These are phyloP conservation scores for Plasmodium vinckei DNA, from an alignment of 169 alveolate genomes.

Conservation along the genomic window DNA sequence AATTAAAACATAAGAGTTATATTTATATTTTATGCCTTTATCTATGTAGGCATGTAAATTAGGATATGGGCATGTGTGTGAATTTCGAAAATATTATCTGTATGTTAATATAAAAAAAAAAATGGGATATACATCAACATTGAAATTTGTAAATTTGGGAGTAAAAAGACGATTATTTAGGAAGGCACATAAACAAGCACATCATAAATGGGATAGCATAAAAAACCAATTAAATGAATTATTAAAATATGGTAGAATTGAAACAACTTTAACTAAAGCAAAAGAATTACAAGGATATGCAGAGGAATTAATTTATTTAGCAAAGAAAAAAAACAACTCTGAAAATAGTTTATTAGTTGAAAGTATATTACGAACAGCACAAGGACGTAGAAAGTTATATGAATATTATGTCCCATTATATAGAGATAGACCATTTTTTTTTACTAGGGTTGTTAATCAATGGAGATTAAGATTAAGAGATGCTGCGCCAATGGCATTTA, in stretches of 20 bases:
- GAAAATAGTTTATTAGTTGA: slow-evolving; percentile 86
- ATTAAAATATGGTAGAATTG: slow-evolving; percentile 86
- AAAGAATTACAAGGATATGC: slow-evolving; percentile 92
- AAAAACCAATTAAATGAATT: slow-evolving; percentile 87
- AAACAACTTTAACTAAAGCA: slow-evolving; percentile 88
- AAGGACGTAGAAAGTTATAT: slow-evolving; percentile 86
- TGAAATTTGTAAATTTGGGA: slow-evolving; percentile 86
- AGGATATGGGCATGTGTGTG: background rate
- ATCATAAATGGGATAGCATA: slow-evolving; percentile 88
- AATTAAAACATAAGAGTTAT: too few relatives aligned
- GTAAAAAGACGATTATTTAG: slow-evolving; percentile 84
- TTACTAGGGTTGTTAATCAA: slow-evolving; percentile 89
- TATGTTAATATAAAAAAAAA: background rate
- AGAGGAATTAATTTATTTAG: slow-evolving; percentile 88
- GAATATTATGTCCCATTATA: slow-evolving; percentile 89
- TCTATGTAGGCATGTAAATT: background rate
- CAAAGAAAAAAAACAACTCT: slow-evolving; percentile 82
- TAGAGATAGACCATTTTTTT: slow-evolving; percentile 85
- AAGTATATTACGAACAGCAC: slow-evolving; percentile 89
- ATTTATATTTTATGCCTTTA: background rate
- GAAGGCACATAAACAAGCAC: slow-evolving; percentile 87
- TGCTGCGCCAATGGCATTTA: slow-evolving; percentile 90
- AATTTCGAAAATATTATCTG: too few relatives aligned
- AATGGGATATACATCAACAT: slow-evolving; percentile 88
- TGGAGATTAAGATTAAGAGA: slow-evolving; percentile 87